Conservation (phyloP, 441 rosid genomes). For the Syzygium syzygioides region DNA sequence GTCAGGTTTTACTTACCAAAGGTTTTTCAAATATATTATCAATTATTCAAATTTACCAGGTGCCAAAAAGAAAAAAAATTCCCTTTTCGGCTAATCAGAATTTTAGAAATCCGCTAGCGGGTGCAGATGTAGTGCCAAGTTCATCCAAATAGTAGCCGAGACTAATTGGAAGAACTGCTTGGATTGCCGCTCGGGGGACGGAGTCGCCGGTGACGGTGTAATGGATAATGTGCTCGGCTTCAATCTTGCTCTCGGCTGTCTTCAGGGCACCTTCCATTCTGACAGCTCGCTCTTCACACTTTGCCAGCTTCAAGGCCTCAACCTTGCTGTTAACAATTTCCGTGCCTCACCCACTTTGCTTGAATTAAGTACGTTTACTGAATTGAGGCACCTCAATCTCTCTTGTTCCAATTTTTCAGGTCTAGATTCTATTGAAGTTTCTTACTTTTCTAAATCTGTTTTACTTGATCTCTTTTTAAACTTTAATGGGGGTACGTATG, state of each 20-base stretch:
- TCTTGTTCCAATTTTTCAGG: background rate
- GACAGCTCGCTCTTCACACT: background rate
- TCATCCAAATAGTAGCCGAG: background rate
- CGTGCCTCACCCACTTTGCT: background rate
- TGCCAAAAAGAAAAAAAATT: no score
- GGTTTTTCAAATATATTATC: no score
- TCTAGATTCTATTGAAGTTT: background rate
- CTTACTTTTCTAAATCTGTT: background rate
- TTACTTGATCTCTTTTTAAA: background rate
- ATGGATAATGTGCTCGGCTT: background rate
- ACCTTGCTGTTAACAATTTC: background rate
- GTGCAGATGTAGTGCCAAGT: background rate
- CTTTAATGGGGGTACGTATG: background rate
- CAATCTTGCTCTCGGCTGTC: background rate
- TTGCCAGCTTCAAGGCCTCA: background rate
- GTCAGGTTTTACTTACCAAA: no score
- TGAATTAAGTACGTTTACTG: background rate
- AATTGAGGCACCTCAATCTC: background rate
- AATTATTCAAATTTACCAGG: no score
- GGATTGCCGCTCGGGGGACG: accelerated
- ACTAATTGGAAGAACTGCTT: background rate
- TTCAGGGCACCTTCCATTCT: background rate
- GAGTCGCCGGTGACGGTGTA: background rate
- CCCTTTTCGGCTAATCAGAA: background rate
- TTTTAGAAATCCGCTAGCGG: background rate